A percentile compares a stretch with the other conserved stretches of the same genome.
Conservation (phyloP, 73 alveolate genomes). For the Paramecium sexaurelia region DNA sequence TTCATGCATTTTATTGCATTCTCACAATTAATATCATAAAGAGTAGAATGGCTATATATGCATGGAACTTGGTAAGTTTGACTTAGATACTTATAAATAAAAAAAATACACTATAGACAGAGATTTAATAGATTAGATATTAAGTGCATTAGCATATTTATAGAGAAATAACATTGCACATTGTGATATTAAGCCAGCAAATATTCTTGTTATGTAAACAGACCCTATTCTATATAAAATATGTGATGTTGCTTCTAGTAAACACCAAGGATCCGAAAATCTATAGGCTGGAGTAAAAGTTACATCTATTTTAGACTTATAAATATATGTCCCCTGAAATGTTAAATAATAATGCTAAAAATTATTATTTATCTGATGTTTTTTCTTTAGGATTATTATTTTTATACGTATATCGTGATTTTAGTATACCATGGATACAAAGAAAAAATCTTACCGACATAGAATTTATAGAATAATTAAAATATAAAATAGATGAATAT, state of each 20-base stretch:
- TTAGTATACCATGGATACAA: not conserved
- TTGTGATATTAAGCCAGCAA: slow-evolving; percentile 32
- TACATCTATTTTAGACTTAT: not conserved
- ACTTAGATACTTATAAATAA: not conserved
- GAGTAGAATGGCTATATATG: not conserved
- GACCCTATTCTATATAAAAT: not conserved
- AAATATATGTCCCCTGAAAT: slow-evolving; percentile 34
- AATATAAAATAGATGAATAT: not conserved
- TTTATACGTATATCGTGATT: not conserved
- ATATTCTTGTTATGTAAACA: slow-evolving; percentile 14
- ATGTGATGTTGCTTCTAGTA: slow-evolving; percentile 24
- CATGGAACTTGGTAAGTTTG: not conserved
- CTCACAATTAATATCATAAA: not conserved
- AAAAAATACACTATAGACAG: not conserved
- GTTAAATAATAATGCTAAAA: not conserved
- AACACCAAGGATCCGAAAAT: not conserved
- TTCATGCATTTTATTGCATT: not conserved
- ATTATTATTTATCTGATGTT: slow-evolving; percentile 6
- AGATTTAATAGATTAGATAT: not conserved
- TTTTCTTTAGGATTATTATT: not conserved
- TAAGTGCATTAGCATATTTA: slow-evolving; percentile 21
- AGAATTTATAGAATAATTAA: not conserved
- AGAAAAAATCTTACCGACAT: not conserved
- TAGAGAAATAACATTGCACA: not conserved
- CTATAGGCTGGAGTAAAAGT: not conserved